Percentiles rank a stretch among this genome's conserved stretches.
These are phyloP conservation scores for Phialophora verrucosa DNA, from an alignment of 2,329 filamentous ascomycete species.

Conservation along the genomic window DNA sequence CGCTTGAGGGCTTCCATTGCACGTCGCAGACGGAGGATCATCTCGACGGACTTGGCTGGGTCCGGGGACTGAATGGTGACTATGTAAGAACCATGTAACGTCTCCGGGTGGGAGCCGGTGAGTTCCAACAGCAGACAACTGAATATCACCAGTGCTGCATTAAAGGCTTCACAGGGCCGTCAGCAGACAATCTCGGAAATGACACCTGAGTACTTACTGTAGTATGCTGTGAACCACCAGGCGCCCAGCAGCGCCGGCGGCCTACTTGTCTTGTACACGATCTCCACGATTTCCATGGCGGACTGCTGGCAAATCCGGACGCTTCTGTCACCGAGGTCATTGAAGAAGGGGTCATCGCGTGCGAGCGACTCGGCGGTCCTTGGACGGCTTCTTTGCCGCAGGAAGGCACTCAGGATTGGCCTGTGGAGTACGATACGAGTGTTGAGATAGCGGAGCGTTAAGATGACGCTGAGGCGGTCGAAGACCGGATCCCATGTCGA, in stretches of 20 bases:
- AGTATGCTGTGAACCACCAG: slow-evolving; percentile 53
- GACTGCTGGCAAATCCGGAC: slow-evolving; percentile 42
- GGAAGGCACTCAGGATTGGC: slow-evolving; percentile 30
- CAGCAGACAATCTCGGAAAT: slow-evolving; percentile 30
- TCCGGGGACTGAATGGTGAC: slow-evolving; percentile 20
- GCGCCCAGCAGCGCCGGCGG: slow-evolving; percentile 44
- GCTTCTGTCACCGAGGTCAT: slow-evolving; percentile 32
- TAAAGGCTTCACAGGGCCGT: slow-evolving; percentile 41
- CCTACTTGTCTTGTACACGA: slow-evolving; percentile 37
- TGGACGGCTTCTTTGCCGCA: slow-evolving; percentile 23
- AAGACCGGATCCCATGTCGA: slow-evolving; percentile 31
- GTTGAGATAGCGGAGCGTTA: slow-evolving; percentile 33
- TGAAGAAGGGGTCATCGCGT: slow-evolving; percentile 30
- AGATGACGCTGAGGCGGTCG: slow-evolving; percentile 33
- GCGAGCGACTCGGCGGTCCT: slow-evolving; percentile 7
- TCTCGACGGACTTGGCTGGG: slow-evolving; percentile 23
- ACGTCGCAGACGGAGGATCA: slow-evolving; percentile 27
- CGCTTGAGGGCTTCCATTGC: slow-evolving; percentile 29
- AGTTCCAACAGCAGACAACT: slow-evolving; percentile 35
- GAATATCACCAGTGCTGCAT: slow-evolving; percentile 46
- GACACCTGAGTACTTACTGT: slow-evolving; percentile 38
- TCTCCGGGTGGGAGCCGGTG: slow-evolving; percentile 21
- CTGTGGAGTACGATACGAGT: slow-evolving; percentile 32
- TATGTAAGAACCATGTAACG: slow-evolving; percentile 14
- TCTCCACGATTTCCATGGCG: slow-evolving; percentile 46